These are phyloP conservation scores for Entomortierella beljakovae DNA, from an alignment of 192 early-diverging fungal genomes.

Conservation along the genomic window DNA sequence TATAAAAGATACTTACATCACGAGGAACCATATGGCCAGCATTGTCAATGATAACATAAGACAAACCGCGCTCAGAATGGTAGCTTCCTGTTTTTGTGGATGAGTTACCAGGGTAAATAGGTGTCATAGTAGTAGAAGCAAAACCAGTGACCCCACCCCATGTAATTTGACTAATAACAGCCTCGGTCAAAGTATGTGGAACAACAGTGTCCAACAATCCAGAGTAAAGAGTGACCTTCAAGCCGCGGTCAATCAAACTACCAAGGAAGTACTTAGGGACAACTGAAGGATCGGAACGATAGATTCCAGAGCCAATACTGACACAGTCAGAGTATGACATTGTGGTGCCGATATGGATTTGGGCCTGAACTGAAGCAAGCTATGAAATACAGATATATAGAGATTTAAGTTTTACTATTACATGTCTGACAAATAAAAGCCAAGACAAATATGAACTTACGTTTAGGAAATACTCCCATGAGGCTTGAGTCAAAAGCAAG, in stretches of 20 bases:
- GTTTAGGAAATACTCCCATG: not conserved
- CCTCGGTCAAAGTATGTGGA: not conserved
- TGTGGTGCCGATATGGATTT: not conserved
- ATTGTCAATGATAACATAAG: not conserved
- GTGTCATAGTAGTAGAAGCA: not conserved
- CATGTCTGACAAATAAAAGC: too few relatives aligned
- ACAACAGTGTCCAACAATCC: not conserved
- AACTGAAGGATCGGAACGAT: not conserved
- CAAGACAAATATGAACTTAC: not conserved
- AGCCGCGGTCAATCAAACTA: not conserved
- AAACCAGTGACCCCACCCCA: not conserved
- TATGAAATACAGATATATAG: not conserved
- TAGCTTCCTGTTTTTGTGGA: not conserved
- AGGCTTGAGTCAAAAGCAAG: not conserved
- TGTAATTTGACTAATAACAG: not conserved
- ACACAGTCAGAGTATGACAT: not conserved
- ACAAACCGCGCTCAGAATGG: not conserved
- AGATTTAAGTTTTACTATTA: too few relatives aligned
- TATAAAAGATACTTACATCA: not conserved
- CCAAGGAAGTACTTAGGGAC: not conserved
- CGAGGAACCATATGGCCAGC: not conserved
- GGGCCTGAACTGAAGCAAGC: not conserved
- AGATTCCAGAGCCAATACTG: not conserved
- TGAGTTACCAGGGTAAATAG: not conserved
- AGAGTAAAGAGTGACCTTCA: not conserved